Conservation (phyloP, 129 eudicot species). For the Artemisia annua region DNA sequence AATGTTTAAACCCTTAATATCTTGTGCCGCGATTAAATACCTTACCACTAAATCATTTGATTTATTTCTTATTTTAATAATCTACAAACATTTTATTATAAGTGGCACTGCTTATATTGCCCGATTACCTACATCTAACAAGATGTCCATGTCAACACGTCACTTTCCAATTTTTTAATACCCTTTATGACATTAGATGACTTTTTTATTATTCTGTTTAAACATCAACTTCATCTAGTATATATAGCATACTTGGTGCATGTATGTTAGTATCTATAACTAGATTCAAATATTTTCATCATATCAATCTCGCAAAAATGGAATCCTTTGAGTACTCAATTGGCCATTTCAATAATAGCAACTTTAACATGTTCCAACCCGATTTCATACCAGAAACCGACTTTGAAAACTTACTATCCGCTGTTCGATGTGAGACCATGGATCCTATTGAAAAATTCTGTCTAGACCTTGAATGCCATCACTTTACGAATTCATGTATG, state of each 20-base stretch:
- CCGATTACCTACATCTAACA: too few relatives aligned
- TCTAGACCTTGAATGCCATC: too few relatives aligned
- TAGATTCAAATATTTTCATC: not conserved
- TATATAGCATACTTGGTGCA: not conserved
- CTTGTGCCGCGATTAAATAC: too few relatives aligned
- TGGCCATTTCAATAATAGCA: constrained; percentile 14
- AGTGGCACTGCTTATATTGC: too few relatives aligned
- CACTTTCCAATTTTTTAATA: not conserved
- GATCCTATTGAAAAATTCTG: too few relatives aligned
- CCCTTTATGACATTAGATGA: not conserved
- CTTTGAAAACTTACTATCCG: constrained; percentile 35
- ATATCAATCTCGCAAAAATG: constrained; percentile 13
- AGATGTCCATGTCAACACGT: not conserved
- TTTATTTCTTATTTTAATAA: too few relatives aligned
- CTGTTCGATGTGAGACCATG: not conserved
- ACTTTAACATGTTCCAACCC: constrained; percentile 30
- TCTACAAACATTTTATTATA: too few relatives aligned
- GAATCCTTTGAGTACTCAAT: not conserved
- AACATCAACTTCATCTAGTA: not conserved
- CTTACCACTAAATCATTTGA: too few relatives aligned
- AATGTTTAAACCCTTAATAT: too few relatives aligned
- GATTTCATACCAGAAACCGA: constrained; percentile 50
- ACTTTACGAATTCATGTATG: too few relatives aligned
- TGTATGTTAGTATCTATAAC: not conserved
- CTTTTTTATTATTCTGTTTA: not conserved